Conservation (phyloP, 2,329 filamentous ascomycete species). For the Cordyceps cateniannulata region DNA sequence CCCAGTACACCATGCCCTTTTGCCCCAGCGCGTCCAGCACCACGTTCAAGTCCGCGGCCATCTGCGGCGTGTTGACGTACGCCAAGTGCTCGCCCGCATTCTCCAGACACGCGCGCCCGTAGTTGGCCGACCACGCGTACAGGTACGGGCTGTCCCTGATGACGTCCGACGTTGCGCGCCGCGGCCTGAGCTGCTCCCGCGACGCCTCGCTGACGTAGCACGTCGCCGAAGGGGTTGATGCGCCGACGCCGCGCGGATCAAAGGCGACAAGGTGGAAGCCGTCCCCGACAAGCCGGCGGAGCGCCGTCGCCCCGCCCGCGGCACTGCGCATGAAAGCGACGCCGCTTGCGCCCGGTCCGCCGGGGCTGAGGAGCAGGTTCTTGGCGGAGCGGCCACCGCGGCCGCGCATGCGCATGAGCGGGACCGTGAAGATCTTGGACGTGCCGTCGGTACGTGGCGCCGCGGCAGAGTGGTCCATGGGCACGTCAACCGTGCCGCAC, state of each 20-base stretch:
- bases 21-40: constrained; percentile 36
- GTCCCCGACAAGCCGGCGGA: constrained; percentile 33
- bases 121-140: constrained; percentile 36
- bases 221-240: constrained; percentile 23
- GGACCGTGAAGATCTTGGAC: constrained; percentile 36
- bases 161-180: constrained; percentile 19
- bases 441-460: constrained; percentile 17
- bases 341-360: constrained; percentile 41
- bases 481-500: constrained; percentile 37
- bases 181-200: constrained; percentile 21
- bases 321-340: constrained; percentile 28
- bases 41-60: constrained; percentile 44
- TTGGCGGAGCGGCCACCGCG: constrained; percentile 31
- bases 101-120: constrained; percentile 34
- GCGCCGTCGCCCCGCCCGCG: constrained; percentile 23
- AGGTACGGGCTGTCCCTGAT: constrained; percentile 30
- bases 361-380: constrained; percentile 41
- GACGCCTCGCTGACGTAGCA: constrained; percentile 34
- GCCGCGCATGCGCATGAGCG: constrained; percentile 38
- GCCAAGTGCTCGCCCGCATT: constrained; percentile 37
- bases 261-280: constrained; percentile 40
- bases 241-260: constrained; percentile 39
- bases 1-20: constrained; percentile 32
- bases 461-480: constrained; percentile 39
- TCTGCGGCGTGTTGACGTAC: constrained; percentile 44